Evolutionary conservation across 2,329 filamentous ascomycete genomes (phyloP).

Genomic region (Hirsutella minnesotensis): DNA sequence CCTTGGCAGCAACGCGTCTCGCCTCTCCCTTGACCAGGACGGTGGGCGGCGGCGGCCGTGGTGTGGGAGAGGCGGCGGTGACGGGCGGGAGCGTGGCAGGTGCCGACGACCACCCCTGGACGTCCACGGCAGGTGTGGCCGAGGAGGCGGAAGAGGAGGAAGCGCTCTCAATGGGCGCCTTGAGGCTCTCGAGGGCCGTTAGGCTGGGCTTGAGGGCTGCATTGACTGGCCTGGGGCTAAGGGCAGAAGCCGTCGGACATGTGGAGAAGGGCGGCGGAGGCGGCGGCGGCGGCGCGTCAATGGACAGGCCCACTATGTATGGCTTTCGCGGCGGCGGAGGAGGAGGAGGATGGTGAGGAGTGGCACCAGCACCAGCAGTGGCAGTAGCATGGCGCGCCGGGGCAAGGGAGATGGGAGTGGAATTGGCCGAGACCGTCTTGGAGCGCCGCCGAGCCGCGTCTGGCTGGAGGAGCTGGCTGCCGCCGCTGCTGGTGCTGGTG

Average conservation of each 20-base stretch:
- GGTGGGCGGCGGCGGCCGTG: background rate
- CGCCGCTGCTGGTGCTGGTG: background rate
- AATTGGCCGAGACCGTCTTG: slow-evolving; percentile 11
- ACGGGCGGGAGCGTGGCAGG: too few species aligned
- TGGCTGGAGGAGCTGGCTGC: background rate
- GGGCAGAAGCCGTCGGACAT: slow-evolving; percentile 10
- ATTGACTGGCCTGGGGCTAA: slow-evolving; percentile 17
- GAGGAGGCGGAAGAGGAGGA: background rate
- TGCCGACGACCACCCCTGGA: too few species aligned
- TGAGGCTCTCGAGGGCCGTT: slow-evolving; percentile 2
- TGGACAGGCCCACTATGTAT: too few species aligned
- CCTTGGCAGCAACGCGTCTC: background rate
- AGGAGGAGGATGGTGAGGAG: too few species aligned
- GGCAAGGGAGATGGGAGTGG: background rate
- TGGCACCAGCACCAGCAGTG: too few species aligned
- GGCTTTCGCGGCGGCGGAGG: too few species aligned
- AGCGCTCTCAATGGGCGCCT: slow-evolving; percentile 1
- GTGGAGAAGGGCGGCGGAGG: slow-evolving; percentile 7
- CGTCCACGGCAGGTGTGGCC: too few species aligned
- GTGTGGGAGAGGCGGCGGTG: too few species aligned
- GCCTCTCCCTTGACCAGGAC: background rate
- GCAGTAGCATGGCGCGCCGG: slow-evolving; percentile 7
- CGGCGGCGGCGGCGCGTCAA: background rate
- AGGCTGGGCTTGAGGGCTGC: slow-evolving; percentile 10
- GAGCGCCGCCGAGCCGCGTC: slow-evolving; percentile 8